A percentile compares a stretch with the other conserved stretches of the same genome.
Conservation (phyloP, 2,329 filamentous ascomycete genomes). For the Xylariaceae sp. region DNA sequence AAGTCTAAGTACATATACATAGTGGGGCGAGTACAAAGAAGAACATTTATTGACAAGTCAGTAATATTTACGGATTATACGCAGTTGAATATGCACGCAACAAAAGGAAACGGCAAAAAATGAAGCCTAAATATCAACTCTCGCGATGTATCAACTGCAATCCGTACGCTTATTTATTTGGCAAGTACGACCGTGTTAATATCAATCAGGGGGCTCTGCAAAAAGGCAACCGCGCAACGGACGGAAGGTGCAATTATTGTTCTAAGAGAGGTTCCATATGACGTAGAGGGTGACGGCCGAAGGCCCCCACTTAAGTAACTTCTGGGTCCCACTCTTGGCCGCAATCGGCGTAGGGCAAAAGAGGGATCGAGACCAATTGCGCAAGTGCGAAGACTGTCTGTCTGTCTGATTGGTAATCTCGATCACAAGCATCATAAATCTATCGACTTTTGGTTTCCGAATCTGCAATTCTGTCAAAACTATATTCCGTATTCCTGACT, state of each 20-base stretch:
- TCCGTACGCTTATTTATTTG: too few relatives aligned
- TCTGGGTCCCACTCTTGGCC: neutral
- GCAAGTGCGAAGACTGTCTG: neutral
- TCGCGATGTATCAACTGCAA: neutral
- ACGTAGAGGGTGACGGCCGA: neutral
- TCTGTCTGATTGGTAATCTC: neutral
- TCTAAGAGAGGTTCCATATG: neutral
- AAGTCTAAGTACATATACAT: too few relatives aligned
- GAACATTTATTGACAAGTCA: too few relatives aligned
- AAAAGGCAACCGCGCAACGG: neutral
- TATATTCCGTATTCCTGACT: too few relatives aligned
- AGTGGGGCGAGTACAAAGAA: too few relatives aligned
- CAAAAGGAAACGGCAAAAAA: neutral
- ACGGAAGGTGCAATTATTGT: neutral
- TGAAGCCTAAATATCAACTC: neutral
- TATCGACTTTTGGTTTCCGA: neutral
- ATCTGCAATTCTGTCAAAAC: neutral
- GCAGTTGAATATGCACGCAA: too few relatives aligned
- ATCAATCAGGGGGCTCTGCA: neutral
- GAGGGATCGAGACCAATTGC: neutral
- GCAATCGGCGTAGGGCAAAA: neutral
- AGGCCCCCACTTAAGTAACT: neutral
- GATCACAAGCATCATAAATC: neutral
- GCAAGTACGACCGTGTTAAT: neutral
- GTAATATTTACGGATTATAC: too few relatives aligned